Base-by-base conservation (phyloP, 2,329 filamentous ascomycete genomes). In the Penicillium aurantiogriseum region DNA sequence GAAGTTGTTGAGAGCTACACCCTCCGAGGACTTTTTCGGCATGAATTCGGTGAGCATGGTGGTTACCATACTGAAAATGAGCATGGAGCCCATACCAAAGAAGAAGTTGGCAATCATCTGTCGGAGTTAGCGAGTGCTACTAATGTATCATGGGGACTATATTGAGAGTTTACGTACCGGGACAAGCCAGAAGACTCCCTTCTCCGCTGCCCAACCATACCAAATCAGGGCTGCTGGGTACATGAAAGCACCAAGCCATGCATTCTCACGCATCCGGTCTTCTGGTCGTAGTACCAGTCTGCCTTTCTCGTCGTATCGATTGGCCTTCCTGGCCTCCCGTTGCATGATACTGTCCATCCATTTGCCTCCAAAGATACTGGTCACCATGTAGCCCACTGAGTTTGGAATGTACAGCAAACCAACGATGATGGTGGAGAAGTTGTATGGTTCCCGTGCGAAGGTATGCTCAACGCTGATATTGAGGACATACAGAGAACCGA, bases 21-120 rank as follows among this genome's bases (percentile, higher is more conserved):
- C 90, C 11, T 84, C 84, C 4, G 86, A 89, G 49, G 87, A 88
- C 61, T 83, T 81, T 42, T 84, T 81, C 15, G 89, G 89, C 80
- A 93, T 88, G 69, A 93, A 92, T 69, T 94, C 90, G 0, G 90
- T 93, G 63, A 94, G 78, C 88, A 94, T 92, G 0, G 91, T 94
- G 0, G 89, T 92, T 0, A 85, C 81, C 64, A 85, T 82, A 48
- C 85, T 83, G 74, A 90, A 92, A 31, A 92, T 86, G 4, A 94
- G 80, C 91, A 95, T 94, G 33, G 83, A 88, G 2, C 88, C 87
- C 4, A 89, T 65, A 17, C 91, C 91, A 66, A 93, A 94, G 70
- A 88, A 83, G 71, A 91, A 89, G 42, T 87, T 86, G 25, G 86
- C 85, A 39, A 89, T 79, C 63, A 83, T 80, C 56, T 80, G 55